These are phyloP conservation scores for Saturnispora galanensis DNA, from an alignment of 805 yeast species.

Conservation along the genomic window DNA sequence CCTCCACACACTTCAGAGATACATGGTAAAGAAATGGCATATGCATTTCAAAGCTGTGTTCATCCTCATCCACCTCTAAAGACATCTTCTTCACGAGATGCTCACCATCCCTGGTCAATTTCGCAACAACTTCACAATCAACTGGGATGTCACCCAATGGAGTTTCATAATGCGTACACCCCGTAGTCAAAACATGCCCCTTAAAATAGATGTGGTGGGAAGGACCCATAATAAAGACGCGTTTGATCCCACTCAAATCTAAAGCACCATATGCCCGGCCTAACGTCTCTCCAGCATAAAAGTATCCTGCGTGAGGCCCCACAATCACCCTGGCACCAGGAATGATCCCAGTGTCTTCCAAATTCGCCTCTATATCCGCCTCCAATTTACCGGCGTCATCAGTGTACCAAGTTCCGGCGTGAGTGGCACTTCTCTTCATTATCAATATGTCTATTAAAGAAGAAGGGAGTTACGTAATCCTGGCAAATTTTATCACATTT, in stretches of 20 bases:
- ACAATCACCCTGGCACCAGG: conserved; percentile 41
- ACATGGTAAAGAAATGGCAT: conserved; percentile 58
- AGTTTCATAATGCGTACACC: conserved; percentile 53
- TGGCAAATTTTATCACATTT: background rate
- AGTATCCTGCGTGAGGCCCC: conserved; percentile 85
- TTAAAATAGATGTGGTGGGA: conserved; percentile 81
- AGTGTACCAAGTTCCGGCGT: conserved; percentile 88
- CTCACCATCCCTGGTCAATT: conserved; percentile 28
- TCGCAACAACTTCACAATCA: conserved; percentile 38
- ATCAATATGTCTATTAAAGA: background rate
- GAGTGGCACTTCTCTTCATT: conserved; percentile 46
- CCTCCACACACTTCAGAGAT: conserved; percentile 21
- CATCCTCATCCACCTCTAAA: conserved; percentile 58
- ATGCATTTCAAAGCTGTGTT: conserved; percentile 94
- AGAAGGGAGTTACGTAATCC: background rate
- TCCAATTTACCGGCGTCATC: conserved; percentile 34
- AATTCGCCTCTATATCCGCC: conserved; percentile 40
- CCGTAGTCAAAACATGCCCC: conserved; percentile 45
- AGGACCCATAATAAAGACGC: conserved; percentile 83
- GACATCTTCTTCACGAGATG: conserved; percentile 47
- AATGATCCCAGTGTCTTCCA: conserved; percentile 28
- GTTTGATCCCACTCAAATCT: conserved; percentile 45
- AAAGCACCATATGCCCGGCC: conserved; percentile 69
- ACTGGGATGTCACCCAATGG: conserved; percentile 73
- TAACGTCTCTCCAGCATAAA: conserved; percentile 69